Percentiles rank a stretch among this genome's conserved stretches.
phyloP scores from a whole-genome alignment of 345 rosid genomes.

The Linum tenue region DNA sequence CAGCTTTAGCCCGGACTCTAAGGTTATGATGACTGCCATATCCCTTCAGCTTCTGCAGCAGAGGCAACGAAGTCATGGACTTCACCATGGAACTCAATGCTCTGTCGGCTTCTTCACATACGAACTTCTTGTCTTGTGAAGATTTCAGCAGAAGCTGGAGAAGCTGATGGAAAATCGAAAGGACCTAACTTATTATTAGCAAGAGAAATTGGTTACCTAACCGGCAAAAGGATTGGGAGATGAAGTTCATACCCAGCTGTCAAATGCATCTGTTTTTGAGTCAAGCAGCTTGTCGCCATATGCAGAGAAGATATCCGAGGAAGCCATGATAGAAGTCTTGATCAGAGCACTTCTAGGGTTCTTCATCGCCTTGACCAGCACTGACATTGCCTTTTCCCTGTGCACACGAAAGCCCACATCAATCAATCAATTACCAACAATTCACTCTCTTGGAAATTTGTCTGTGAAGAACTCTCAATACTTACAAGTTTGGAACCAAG shows the following conservation, averaged over 20 bases:
- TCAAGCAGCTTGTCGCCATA: conserved; percentile 56
- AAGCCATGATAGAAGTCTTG: conserved; percentile 87
- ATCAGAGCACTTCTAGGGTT: conserved; percentile 90
- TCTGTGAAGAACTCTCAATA: background rate
- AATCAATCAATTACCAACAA: background rate
- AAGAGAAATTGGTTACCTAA: background rate
- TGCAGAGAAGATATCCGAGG: conserved; percentile 61
- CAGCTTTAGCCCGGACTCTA: conserved; percentile 74
- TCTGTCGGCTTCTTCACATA: conserved; percentile 82
- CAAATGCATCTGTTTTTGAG: conserved; percentile 42
- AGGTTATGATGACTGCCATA: conserved; percentile 55
- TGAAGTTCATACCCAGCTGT: conserved; percentile 38
- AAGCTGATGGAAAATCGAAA: too few species aligned
- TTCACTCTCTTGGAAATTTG: background rate
- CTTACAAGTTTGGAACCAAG: conserved; percentile 53
- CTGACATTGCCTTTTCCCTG: conserved; percentile 65
- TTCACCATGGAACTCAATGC: conserved; percentile 52
- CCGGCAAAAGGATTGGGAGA: background rate
- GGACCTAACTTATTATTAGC: too few species aligned
- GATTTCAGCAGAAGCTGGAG: conserved; percentile 42
- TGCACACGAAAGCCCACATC: conserved; percentile 1
- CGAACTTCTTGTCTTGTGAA: conserved; percentile 83
- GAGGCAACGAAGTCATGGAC: conserved; percentile 43
- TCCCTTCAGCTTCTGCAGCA: conserved; percentile 45
- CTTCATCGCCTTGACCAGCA: conserved; percentile 74